Conservation (phyloP, 148 eudicot genomes). For the Rhododendron simsii region DNA sequence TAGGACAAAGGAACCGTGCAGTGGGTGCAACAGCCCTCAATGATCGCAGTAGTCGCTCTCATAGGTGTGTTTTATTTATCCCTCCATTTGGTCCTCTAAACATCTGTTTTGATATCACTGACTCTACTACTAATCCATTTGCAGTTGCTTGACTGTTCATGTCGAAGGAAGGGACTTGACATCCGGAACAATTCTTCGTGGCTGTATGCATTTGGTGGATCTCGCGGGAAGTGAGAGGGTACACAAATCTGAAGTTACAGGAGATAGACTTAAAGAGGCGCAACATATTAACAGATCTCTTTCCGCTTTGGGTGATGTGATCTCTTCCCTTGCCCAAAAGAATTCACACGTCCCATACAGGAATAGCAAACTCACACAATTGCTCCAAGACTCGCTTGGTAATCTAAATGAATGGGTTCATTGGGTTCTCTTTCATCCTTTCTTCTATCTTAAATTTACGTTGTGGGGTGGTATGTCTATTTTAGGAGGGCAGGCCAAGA, state of each 20-base stretch:
- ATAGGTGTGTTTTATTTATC: constrained; percentile 55
- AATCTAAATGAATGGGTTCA: constrained; percentile 12
- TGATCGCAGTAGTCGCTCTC: constrained; percentile 99
- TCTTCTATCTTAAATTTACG: neutral
- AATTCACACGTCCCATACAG: constrained; percentile 91
- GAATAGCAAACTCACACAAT: constrained; percentile 92
- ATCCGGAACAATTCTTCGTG: constrained; percentile 72
- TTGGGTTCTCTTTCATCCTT: neutral
- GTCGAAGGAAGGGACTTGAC: constrained; percentile 96
- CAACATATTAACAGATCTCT: constrained; percentile 93
- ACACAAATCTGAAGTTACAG: constrained; percentile 95
- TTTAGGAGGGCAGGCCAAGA: constrained; percentile 96
- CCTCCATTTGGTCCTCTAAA: neutral
- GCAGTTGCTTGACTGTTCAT: constrained; percentile 97
- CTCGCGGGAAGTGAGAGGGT: constrained; percentile 98
- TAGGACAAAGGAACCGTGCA: constrained; percentile 86
- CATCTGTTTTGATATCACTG: constrained; percentile 2
- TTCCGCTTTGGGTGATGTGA: constrained; percentile 97
- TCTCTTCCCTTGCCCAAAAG: constrained; percentile 89
- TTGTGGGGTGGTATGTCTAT: constrained; percentile 9
- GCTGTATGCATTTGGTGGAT: constrained; percentile 99
- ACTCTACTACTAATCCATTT: constrained; percentile 9
- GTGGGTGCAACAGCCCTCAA: constrained; percentile 97
- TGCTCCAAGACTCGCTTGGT: constrained; percentile 98
- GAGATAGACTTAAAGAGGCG: constrained; percentile 96